Percentiles rank a stretch among this genome's conserved stretches.
phyloP scores from a whole-genome alignment of 2,329 filamentous ascomycete genomes.

The Dendryphion nanum region DNA sequence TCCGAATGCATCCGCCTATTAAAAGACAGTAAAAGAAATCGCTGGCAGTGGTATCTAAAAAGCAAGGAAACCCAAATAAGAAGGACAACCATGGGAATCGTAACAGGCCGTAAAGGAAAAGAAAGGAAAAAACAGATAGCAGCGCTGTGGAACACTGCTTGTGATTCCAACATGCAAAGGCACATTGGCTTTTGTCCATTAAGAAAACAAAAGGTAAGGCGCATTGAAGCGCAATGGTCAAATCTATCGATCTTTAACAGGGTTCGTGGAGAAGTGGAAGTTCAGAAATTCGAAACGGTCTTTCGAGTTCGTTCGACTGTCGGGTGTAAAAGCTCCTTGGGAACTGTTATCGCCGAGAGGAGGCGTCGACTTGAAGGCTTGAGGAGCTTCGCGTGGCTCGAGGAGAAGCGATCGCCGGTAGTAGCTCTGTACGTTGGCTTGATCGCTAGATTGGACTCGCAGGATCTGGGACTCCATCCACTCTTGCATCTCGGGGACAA shows the following conservation, averaged over 20 bases:
- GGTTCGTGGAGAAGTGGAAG: constrained; percentile 34
- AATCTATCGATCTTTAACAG: constrained; percentile 30
- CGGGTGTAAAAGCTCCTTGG: constrained; percentile 21
- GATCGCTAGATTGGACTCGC: constrained; percentile 66
- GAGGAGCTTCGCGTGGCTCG: constrained; percentile 65
- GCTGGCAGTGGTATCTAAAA: constrained; percentile 38
- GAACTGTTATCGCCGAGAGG: constrained; percentile 25
- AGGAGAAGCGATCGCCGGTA: constrained; percentile 83
- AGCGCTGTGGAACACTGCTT: too few species aligned
- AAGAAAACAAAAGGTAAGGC: constrained; percentile 5
- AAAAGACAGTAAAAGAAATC: constrained; percentile 70
- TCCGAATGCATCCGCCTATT: too few species aligned
- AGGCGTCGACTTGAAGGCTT: constrained; percentile 21
- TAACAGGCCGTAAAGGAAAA: constrained; percentile 25
- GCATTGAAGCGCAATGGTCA: constrained; percentile 18
- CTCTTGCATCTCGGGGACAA: constrained; percentile 84
- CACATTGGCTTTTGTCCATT: background rate
- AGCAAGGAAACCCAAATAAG: constrained; percentile 17
- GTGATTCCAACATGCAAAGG: too few species aligned
- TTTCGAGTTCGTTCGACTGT: constrained; percentile 29
- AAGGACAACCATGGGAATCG: constrained; percentile 30
- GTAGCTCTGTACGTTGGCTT: constrained; percentile 63
- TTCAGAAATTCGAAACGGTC: constrained; percentile 40
- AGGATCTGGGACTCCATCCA: constrained; percentile 85
- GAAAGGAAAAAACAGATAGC: constrained; percentile 17